These are phyloP conservation scores for Phytopythium boreale DNA, from an alignment of 352 stramenopile species.

Conservation along the genomic window DNA sequence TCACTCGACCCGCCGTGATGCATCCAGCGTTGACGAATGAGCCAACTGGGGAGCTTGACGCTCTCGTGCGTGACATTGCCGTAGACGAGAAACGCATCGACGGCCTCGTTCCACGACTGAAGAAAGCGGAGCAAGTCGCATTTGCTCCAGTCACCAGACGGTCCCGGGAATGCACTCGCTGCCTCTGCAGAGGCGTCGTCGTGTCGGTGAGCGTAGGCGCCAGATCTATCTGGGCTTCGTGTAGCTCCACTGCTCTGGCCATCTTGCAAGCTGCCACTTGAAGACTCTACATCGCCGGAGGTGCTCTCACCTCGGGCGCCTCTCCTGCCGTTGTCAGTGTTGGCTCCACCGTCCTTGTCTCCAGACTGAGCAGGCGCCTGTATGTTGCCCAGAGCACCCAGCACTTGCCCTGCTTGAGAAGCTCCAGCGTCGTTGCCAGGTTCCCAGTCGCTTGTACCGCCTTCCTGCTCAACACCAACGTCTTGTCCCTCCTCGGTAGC, in stretches of 20 bases:
- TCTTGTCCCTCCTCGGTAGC: too few species aligned
- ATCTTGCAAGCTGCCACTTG: neutral
- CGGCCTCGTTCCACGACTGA: slow-evolving; percentile 27
- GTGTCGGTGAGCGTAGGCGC: neutral
- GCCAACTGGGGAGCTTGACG: slow-evolving; percentile 39
- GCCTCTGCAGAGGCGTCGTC: neutral
- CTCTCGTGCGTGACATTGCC: slow-evolving; percentile 28
- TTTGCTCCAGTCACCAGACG: slow-evolving; percentile 12
- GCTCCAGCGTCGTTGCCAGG: neutral
- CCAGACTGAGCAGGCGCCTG: neutral
- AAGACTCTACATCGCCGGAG: neutral
- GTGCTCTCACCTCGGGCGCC: neutral
- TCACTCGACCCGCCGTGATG: slow-evolving; percentile 20
- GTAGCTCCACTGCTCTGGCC: neutral
- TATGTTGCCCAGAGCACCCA: neutral
- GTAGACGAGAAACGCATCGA: slow-evolving; percentile 31
- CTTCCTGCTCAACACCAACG: too few species aligned
- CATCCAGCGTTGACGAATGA: slow-evolving; percentile 37
- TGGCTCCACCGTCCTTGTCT: neutral
- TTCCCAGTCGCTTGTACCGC: neutral
- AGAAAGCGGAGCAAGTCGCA: slow-evolving; percentile 31
- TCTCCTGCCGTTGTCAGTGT: too few species aligned
- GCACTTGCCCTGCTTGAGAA: neutral
- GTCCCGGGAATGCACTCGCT: neutral
- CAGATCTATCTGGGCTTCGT: neutral